These are phyloP conservation scores for Apophysomyces ossiformis DNA, from an alignment of 371 early-diverging fungal genomes.

Conservation along the genomic window DNA sequence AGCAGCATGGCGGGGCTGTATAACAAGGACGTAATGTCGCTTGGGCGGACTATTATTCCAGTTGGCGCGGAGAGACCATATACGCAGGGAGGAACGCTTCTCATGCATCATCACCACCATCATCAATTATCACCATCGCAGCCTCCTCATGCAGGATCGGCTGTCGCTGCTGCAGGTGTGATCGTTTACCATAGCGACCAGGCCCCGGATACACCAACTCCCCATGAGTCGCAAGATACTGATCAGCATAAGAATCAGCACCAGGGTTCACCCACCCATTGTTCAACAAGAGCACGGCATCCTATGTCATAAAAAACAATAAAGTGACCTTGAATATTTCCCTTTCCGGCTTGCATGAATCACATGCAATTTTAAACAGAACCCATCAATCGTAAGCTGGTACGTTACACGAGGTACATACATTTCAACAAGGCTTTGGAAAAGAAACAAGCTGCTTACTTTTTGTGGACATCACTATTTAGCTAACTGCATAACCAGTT, in stretches of 20 bases:
- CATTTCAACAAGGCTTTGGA: no score
- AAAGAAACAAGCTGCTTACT: no score
- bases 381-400: no score
- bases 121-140: slow-evolving; percentile 8
- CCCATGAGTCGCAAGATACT: background rate
- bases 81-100: background rate
- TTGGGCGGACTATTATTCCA: background rate
- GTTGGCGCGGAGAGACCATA: background rate
- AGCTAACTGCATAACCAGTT: no score
- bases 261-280: background rate
- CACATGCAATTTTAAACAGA: background rate
- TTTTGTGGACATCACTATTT: no score
- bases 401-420: no score
- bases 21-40: background rate
- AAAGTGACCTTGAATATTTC: slow-evolving; percentile 2
- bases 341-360: slow-evolving; percentile 10
- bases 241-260: slow-evolving; percentile 1
- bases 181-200: slow-evolving; percentile 3
- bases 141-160: slow-evolving; percentile 11
- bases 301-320: background rate
- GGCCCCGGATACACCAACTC: slow-evolving; percentile 6
- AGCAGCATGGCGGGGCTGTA: background rate
- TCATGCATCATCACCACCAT: slow-evolving; percentile 5
- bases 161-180: slow-evolving; percentile 1
- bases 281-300: slow-evolving; percentile 8